phyloP scores from a whole-genome alignment of 768 basidiomycete species.

The Megacollybia marginata region DNA sequence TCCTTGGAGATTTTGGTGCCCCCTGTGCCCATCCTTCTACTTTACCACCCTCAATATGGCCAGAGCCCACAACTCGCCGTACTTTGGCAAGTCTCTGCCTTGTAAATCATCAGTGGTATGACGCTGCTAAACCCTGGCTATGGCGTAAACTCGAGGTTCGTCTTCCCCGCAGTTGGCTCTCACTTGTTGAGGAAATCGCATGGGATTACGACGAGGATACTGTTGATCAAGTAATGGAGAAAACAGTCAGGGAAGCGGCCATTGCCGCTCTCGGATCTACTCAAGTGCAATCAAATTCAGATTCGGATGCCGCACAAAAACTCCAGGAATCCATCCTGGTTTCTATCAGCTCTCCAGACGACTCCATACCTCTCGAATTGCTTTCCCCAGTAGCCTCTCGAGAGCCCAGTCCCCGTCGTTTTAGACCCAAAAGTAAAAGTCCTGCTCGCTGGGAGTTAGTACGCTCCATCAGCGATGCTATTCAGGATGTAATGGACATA shows the following conservation, averaged over 20 bases:
- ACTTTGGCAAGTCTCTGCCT: slow-evolving; percentile 69
- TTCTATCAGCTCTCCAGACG: slow-evolving; percentile 40
- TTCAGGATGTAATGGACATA: slow-evolving; percentile 60
- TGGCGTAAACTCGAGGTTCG: slow-evolving; percentile 82
- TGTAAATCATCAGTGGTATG: slow-evolving; percentile 71
- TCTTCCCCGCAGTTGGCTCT: slow-evolving; percentile 78
- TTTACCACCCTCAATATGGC: slow-evolving; percentile 62
- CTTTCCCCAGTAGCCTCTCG: slow-evolving; percentile 77
- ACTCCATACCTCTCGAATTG: slow-evolving; percentile 65
- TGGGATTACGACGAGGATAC: slow-evolving; percentile 66
- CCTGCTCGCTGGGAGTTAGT: slow-evolving; percentile 82
- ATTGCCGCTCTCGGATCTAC: slow-evolving; percentile 48
- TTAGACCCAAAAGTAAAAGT: slow-evolving; percentile 70
- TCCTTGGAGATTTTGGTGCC: slow-evolving; percentile 30
- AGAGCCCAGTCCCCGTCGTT: slow-evolving; percentile 73
- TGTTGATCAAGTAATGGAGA: slow-evolving; percentile 55
- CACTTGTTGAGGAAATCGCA: slow-evolving; percentile 71
- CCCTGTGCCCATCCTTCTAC: slow-evolving; percentile 69
- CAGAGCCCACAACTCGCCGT: slow-evolving; percentile 55
- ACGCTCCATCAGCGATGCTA: slow-evolving; percentile 70
- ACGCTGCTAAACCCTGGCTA: slow-evolving; percentile 82
- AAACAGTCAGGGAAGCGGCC: slow-evolving; percentile 62
- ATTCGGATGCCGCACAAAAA: slow-evolving; percentile 36
- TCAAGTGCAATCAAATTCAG: slow-evolving; percentile 19
- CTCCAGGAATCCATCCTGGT: slow-evolving; percentile 59